A percentile compares a stretch with the other conserved stretches of the same genome.
Conservation (phyloP, 2,329 filamentous ascomycete species). For the Ophiostoma ips region DNA sequence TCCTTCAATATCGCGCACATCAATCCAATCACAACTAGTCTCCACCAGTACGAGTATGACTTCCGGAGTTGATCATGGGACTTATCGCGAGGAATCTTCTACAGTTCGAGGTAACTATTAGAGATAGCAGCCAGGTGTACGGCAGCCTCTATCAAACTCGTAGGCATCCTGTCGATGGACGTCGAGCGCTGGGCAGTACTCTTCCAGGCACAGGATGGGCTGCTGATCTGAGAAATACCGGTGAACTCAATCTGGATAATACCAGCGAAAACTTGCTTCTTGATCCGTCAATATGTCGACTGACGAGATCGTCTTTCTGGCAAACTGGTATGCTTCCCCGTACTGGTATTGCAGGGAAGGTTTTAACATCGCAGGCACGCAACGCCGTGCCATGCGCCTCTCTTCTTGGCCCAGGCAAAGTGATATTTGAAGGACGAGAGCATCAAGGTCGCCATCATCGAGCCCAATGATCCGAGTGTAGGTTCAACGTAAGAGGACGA, state of each 20-base stretch:
- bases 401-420: conserved; percentile 64
- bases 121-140: conserved; percentile 35
- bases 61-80: neutral
- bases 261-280: conserved; percentile 70
- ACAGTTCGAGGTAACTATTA: conserved; percentile 33
- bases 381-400: conserved; percentile 65
- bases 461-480: conserved; percentile 65
- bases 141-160: conserved; percentile 21
- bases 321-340: conserved; percentile 52
- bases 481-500: conserved; percentile 13
- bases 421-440: conserved; percentile 63
- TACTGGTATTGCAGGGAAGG: neutral
- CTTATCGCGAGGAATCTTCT: conserved; percentile 12
- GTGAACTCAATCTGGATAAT: conserved; percentile 56
- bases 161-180: neutral
- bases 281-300: conserved; percentile 53
- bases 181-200: neutral
- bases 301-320: conserved; percentile 74
- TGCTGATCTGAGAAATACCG: conserved; percentile 61
- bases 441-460: conserved; percentile 62
- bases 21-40: neutral
- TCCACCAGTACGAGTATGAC: neutral
- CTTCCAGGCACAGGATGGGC: conserved; percentile 13
- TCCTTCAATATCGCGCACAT: neutral
- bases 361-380: conserved; percentile 46